These are phyloP conservation scores for Isabelozyma gotoi DNA, from an alignment of 805 yeast species.

Conservation along the genomic window DNA sequence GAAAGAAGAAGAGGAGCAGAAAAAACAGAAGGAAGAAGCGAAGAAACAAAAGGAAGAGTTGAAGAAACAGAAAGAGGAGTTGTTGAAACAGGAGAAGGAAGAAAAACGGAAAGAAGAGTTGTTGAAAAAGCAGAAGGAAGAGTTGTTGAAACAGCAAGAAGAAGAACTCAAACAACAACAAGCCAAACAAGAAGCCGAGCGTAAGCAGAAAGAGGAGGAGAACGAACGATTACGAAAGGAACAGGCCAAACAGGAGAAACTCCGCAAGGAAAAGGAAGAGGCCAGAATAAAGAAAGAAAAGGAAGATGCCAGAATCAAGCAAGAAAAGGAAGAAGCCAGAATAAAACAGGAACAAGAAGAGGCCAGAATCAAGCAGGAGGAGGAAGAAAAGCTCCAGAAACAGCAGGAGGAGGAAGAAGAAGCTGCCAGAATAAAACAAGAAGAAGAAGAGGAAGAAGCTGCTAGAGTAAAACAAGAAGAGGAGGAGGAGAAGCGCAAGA, in stretches of 20 bases:
- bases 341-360: conserved; percentile 4
- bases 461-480: conserved; percentile 3
- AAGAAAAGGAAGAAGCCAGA: conserved; percentile 4
- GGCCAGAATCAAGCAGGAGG: conserved; percentile 6
- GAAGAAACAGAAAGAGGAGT: conserved; percentile 4
- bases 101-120: conserved; percentile 2
- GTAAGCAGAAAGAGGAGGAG: not conserved
- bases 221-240: not conserved
- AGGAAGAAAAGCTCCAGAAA: conserved; percentile 1
- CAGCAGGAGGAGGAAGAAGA: conserved; percentile 5
- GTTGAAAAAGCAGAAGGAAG: conserved; percentile 5
- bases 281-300: conserved; percentile 10
- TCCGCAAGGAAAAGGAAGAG: not conserved
- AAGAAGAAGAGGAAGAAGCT: conserved; percentile 2
- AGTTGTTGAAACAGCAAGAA: conserved; percentile 4
- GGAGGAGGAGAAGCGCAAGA: conserved; percentile 6
- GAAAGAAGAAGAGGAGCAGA: conserved; percentile 8
- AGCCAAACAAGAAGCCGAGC: not conserved
- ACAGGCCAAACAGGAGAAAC: conserved; percentile 1
- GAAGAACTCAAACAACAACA: too few relatives aligned
- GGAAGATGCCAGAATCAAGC: conserved; percentile 4
- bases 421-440: conserved; percentile 7
- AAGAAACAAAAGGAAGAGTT: conserved; percentile 8
- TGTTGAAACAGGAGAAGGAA: conserved; percentile 3
- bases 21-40: conserved; percentile 3